Conservation (phyloP, 257 asterid species). For the Cruciata laevipes region DNA sequence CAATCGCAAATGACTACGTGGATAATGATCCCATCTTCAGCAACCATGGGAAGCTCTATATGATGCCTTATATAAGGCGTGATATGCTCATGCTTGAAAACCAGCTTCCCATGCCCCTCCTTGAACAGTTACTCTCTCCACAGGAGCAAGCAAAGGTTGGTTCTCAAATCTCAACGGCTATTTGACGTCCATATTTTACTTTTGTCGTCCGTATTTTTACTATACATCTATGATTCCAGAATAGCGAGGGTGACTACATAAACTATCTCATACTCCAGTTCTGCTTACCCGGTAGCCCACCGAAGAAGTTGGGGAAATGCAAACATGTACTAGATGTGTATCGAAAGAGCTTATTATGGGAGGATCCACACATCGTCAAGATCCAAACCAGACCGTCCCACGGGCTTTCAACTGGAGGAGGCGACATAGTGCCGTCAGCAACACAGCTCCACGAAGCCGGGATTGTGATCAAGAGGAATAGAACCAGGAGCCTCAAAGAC, state of each 20-base stretch:
- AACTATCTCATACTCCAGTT: slow-evolving; percentile 18
- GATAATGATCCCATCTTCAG: slow-evolving; percentile 39
- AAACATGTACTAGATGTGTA: slow-evolving; percentile 34
- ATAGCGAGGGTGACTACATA: slow-evolving; percentile 5
- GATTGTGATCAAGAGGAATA: slow-evolving; percentile 29
- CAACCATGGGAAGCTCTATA: slow-evolving; percentile 31
- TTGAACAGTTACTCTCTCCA: neutral
- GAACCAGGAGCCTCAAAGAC: slow-evolving; percentile 36
- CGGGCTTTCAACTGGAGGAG: slow-evolving; percentile 12
- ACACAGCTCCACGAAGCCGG: slow-evolving; percentile 54
- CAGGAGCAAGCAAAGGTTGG: neutral
- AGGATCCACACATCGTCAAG: neutral
- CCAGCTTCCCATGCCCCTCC: slow-evolving; percentile 14
- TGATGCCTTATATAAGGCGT: slow-evolving; percentile 25
- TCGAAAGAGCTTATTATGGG: slow-evolving; percentile 18
- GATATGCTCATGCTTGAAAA: slow-evolving; percentile 27
- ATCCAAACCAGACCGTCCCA: neutral
- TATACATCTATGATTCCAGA: neutral
- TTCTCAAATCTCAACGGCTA: neutral
- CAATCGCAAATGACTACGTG: slow-evolving; percentile 15
- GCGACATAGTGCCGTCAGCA: slow-evolving; percentile 41
- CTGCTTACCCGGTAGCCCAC: slow-evolving; percentile 7
- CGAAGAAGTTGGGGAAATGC: slow-evolving; percentile 8
- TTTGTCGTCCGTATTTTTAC: too few species aligned
- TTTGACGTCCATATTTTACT: too few species aligned